Conservation (phyloP, 2,329 filamentous ascomycete species). For the Alternaria sp. region DNA sequence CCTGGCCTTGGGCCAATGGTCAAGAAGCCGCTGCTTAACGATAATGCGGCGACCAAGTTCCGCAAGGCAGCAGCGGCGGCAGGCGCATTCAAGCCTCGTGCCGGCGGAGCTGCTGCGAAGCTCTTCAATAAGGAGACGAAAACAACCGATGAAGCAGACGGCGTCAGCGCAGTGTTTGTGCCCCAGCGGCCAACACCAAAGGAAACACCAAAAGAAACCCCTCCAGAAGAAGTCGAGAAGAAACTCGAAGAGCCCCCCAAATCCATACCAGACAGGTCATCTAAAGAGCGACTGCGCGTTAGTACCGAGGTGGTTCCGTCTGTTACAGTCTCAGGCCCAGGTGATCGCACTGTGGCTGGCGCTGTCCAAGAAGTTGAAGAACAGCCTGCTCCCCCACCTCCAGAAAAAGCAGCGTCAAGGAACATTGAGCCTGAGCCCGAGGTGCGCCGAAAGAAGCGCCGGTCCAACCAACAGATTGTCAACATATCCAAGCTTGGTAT, state of each 20-base stretch:
- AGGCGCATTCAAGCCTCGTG: constrained; percentile 81
- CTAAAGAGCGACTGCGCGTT: constrained; percentile 37
- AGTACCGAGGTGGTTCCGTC: constrained; percentile 43
- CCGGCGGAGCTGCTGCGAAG: constrained; percentile 83
- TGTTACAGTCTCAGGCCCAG: constrained; percentile 45
- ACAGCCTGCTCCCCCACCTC: constrained; percentile 47
- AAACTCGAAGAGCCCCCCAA: constrained; percentile 32
- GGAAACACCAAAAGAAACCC: constrained; percentile 27
- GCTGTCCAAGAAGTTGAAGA: constrained; percentile 29
- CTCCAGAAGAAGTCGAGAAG: constrained; percentile 34
- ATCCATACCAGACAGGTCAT: constrained; percentile 31
- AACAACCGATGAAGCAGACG: constrained; percentile 75
- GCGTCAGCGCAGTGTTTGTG: constrained; percentile 86
- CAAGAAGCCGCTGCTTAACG: constrained; percentile 74
- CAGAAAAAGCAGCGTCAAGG: constrained; percentile 30
- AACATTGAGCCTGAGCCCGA: constrained; percentile 47
- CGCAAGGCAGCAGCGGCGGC: constrained; percentile 77
- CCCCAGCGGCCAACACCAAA: constrained; percentile 58
- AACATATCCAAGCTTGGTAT: constrained; percentile 80
- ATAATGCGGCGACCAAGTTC: constrained; percentile 76
- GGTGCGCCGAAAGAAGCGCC: constrained; percentile 64
- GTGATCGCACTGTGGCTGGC: constrained; percentile 24
- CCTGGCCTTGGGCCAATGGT: constrained; percentile 91
- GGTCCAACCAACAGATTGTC: constrained; percentile 76
- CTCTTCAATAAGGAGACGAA: constrained; percentile 66